Base-by-base conservation (phyloP, 116 monocot species). In the Trichopus zeylanicus region DNA sequence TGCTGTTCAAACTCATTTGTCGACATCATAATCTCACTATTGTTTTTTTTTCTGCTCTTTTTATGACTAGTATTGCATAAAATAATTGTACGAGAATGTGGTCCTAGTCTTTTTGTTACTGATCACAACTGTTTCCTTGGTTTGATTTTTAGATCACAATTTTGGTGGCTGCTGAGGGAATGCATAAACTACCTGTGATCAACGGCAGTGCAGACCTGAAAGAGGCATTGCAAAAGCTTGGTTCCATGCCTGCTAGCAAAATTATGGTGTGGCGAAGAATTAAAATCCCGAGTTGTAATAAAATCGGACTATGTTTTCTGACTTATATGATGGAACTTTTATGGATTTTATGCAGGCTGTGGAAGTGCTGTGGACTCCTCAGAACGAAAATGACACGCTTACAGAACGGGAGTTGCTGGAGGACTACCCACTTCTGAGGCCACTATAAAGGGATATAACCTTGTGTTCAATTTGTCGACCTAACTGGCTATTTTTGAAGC, bases 311-410 rank as follows among this genome's bases (percentile, higher is more conserved):
- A 9, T 8, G 18, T 25, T 11, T 29, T 15, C 3, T 4, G 23
- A 59, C 2, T 30, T 29, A 11, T 26, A 18, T 26, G 23, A 25
- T 52, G 5, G 19, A 52, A 52, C 30, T 47, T 48, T 51, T 26
- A 1, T 37, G 37, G n/a, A 42, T 42, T 13, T 42, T 22, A 0
- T 69, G 59, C 68, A 95, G 95, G 97, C 91, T 31, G 97, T 97
- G 54, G 91, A 97, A 56, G 97, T 91, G 37, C 66, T 91, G 26
- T 97, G 87, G 91, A 97, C 97, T 65, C 97, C 91, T 25, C 97
- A 97, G 31, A 78, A 97, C 49, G 91, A 97, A 68, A 78, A 79
- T 51, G 91, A 97, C 72, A 87, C 97, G 5, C 72, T 97, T 38
- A 77, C 87, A 9, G 91, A 91, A 53, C 53, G 84, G 48, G 91